A percentile compares a stretch with the other conserved stretches of the same genome.
These are phyloP conservation scores for Cubamyces sp. DNA, from an alignment of 768 basidiomycete species.

Conservation along the genomic window DNA sequence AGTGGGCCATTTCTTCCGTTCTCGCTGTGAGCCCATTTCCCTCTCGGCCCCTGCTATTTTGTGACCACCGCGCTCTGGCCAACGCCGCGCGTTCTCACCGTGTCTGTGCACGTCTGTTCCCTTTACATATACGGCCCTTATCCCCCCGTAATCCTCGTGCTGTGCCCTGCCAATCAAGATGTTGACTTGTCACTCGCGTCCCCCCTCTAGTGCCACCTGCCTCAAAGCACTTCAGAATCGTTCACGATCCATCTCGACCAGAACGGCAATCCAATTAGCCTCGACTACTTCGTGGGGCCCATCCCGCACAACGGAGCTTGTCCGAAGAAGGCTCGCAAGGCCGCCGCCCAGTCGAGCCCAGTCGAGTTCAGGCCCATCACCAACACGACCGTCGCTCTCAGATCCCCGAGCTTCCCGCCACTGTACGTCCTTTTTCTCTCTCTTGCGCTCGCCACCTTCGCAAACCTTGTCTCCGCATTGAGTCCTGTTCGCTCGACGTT, in stretches of 20 bases:
- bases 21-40: slow-evolving; percentile 51
- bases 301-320: slow-evolving; percentile 74
- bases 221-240: slow-evolving; percentile 54
- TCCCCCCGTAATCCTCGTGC: not conserved
- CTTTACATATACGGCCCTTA: not conserved
- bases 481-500: not conserved
- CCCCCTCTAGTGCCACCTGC: slow-evolving; percentile 65
- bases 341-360: slow-evolving; percentile 18
- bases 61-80: slow-evolving; percentile 6
- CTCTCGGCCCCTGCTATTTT: slow-evolving; percentile 4
- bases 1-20: slow-evolving; percentile 64
- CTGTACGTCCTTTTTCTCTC: slow-evolving; percentile 46
- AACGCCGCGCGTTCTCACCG: slow-evolving; percentile 6
- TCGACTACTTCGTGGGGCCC: slow-evolving; percentile 75
- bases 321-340: slow-evolving; percentile 33
- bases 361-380: slow-evolving; percentile 39
- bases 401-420: slow-evolving; percentile 54
- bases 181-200: slow-evolving; percentile 7
- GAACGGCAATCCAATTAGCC: slow-evolving; percentile 55
- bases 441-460: not conserved
- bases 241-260: slow-evolving; percentile 57
- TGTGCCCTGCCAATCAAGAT: slow-evolving; percentile 7
- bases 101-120: not conserved
- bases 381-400: slow-evolving; percentile 58
- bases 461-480: not conserved